Conservation (phyloP, 1,284 basidiomycete genomes). For the Ustilago lituana region DNA sequence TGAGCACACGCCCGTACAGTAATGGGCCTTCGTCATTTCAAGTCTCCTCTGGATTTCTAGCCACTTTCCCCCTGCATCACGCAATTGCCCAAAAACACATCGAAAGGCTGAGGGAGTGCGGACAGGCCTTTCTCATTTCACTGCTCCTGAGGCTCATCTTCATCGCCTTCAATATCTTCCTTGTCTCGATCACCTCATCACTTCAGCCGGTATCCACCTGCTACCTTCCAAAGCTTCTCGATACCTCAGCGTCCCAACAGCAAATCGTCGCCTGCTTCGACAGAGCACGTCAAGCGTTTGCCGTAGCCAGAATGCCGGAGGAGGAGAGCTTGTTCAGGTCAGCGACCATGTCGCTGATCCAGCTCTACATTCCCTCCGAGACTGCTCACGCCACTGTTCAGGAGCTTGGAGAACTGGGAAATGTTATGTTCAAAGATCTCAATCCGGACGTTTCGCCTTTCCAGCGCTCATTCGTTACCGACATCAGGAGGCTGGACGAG, state of each 20-base stretch:
- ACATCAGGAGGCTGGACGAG: conserved; percentile 93
- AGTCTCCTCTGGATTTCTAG: not conserved
- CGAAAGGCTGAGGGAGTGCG: conserved; percentile 1
- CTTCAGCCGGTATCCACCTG: not conserved
- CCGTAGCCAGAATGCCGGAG: conserved; percentile 36
- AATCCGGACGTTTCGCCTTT: conserved; percentile 96
- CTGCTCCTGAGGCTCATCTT: not conserved
- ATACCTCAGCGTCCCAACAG: not conserved
- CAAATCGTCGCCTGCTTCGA: not conserved
- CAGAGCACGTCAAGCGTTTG: conserved; percentile 7
- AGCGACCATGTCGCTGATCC: conserved; percentile 86
- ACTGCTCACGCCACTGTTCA: conserved; percentile 95
- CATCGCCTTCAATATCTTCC: not conserved
- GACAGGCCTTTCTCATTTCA: conserved; percentile 21
- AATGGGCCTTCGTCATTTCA: not conserved
- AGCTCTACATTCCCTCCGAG: conserved; percentile 97
- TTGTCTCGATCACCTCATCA: not conserved
- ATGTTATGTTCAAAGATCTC: conserved; percentile 97
- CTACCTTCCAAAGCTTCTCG: conserved; percentile 1
- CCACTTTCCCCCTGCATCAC: conserved; percentile 12
- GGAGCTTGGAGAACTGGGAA: conserved; percentile 92
- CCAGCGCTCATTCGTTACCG: conserved; percentile 96
- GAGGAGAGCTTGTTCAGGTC: conserved; percentile 66
- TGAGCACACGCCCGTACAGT: not conserved
- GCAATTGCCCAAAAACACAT: not conserved